Conservation (phyloP, 345 rosid genomes). For the Citropsis articulata region DNA sequence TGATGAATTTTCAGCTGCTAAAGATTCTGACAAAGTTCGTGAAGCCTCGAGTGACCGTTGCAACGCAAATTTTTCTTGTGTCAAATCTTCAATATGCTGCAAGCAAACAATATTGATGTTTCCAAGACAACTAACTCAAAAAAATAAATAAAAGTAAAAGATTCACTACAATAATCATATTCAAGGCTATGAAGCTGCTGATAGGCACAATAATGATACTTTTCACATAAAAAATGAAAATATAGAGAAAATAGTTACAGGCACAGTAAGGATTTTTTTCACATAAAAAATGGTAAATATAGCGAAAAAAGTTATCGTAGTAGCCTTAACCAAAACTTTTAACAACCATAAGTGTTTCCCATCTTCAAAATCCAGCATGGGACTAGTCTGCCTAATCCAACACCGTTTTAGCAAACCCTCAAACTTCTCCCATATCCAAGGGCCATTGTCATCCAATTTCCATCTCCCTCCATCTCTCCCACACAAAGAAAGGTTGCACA, state of each 20-base stretch:
- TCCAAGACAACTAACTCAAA: not conserved
- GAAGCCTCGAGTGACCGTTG: constrained; percentile 99
- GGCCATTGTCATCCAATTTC: not conserved
- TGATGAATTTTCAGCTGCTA: constrained; percentile 95
- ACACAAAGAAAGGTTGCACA: not conserved
- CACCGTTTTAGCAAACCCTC: not conserved
- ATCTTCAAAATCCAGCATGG: not conserved
- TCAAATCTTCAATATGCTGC: constrained; percentile 98
- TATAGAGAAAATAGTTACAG: not conserved
- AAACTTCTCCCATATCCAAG: not conserved
- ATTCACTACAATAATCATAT: not conserved
- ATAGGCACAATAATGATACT: not conserved
- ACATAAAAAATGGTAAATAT: not conserved
- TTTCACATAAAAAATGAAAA: not conserved
- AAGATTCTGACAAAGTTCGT: constrained; percentile 80
- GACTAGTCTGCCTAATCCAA: constrained; percentile 2
- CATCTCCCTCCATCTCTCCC: not conserved
- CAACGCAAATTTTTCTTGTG: constrained; percentile 90
- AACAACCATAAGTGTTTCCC: not conserved
- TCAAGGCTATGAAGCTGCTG: not conserved
- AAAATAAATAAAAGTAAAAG: not conserved
- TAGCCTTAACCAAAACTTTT: not conserved
- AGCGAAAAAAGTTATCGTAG: not conserved
- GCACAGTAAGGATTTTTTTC: not conserved
- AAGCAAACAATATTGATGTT: constrained; percentile 10